These are phyloP conservation scores for Phytophthora melonis DNA, from an alignment of 352 stramenopile genomes.

Conservation along the genomic window DNA sequence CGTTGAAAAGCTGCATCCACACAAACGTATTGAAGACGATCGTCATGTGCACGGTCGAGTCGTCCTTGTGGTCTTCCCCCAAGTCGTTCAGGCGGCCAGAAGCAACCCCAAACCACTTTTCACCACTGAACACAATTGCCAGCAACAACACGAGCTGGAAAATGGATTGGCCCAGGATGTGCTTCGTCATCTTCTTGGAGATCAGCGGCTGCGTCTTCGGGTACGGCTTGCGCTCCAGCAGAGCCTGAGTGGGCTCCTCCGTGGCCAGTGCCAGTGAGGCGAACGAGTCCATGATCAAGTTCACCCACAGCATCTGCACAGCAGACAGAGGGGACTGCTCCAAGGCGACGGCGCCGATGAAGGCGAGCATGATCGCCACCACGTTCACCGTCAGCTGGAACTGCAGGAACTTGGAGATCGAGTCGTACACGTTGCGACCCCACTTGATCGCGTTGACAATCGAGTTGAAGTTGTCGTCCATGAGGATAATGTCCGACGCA, in stretches of 20 bases:
- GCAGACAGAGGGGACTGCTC: slow-evolving; percentile 88
- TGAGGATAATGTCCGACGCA: slow-evolving; percentile 95
- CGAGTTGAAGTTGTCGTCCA: slow-evolving; percentile 96
- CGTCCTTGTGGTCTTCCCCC: slow-evolving; percentile 54
- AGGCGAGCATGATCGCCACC: slow-evolving; percentile 91
- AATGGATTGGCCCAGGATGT: slow-evolving; percentile 92
- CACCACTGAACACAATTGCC: slow-evolving; percentile 77
- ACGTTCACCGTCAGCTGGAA: slow-evolving; percentile 98
- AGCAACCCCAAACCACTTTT: slow-evolving; percentile 53
- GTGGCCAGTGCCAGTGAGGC: slow-evolving; percentile 94
- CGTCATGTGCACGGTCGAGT: slow-evolving; percentile 92
- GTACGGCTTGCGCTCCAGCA: slow-evolving; percentile 93
- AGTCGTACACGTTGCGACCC: slow-evolving; percentile 97
- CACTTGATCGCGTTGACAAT: slow-evolving; percentile 97
- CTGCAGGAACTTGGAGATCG: slow-evolving; percentile 97
- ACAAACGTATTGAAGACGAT: slow-evolving; percentile 98
- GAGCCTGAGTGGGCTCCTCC: slow-evolving; percentile 83
- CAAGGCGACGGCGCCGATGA: slow-evolving; percentile 79
- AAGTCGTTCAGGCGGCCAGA: slow-evolving; percentile 49
- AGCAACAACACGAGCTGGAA: slow-evolving; percentile 92
- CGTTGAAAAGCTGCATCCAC: slow-evolving; percentile 93
- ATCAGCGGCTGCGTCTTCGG: slow-evolving; percentile 90
- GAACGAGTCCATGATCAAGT: slow-evolving; percentile 98
- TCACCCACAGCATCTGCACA: slow-evolving; percentile 97
- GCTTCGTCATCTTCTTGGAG: slow-evolving; percentile 93